Conservation (phyloP, 306 rosid species). For the Acacia melanoxylon region DNA sequence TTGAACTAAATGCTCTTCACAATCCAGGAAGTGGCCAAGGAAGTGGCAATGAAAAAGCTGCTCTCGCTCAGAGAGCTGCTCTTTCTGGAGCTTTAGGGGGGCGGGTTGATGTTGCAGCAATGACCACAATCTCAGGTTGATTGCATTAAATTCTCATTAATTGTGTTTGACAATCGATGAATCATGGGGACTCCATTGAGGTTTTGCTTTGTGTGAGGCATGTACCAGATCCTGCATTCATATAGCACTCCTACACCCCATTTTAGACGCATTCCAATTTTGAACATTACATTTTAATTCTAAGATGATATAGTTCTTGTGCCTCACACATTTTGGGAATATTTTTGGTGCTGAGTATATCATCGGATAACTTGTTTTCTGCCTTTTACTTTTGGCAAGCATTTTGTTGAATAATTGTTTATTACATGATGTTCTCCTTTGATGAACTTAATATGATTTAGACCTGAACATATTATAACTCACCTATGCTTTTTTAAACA, state of each 20-base stretch:
- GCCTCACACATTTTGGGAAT: background rate
- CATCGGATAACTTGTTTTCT: conserved; percentile 20
- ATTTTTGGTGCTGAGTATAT: conserved; percentile 4
- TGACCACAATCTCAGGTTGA: conserved; percentile 92
- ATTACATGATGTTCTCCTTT: conserved; percentile 4
- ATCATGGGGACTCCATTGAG: conserved; percentile 18
- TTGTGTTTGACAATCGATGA: conserved; percentile 13
- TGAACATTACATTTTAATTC: conserved; percentile 22
- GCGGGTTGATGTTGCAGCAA: conserved; percentile 82
- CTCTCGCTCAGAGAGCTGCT: conserved; percentile 84
- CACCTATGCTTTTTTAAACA: background rate
- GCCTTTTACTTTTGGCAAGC: conserved; percentile 20
- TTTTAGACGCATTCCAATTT: conserved; percentile 22
- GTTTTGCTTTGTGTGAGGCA: conserved; percentile 8
- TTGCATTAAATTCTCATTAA: conserved; percentile 25
- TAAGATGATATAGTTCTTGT: conserved; percentile 18
- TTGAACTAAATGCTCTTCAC: conserved; percentile 97
- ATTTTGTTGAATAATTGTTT: conserved; percentile 16
- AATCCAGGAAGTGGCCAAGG: conserved; percentile 94
- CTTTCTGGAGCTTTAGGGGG: conserved; percentile 98
- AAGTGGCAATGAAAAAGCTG: conserved; percentile 95
- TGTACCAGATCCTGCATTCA: conserved; percentile 12
- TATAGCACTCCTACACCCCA: conserved; percentile 4
- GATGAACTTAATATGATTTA: conserved; percentile 10
- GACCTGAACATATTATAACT: background rate